Evolutionary conservation across 1,139 yeast genomes (phyloP).

Genomic region (Nakaseomyces delphensis): DNA sequence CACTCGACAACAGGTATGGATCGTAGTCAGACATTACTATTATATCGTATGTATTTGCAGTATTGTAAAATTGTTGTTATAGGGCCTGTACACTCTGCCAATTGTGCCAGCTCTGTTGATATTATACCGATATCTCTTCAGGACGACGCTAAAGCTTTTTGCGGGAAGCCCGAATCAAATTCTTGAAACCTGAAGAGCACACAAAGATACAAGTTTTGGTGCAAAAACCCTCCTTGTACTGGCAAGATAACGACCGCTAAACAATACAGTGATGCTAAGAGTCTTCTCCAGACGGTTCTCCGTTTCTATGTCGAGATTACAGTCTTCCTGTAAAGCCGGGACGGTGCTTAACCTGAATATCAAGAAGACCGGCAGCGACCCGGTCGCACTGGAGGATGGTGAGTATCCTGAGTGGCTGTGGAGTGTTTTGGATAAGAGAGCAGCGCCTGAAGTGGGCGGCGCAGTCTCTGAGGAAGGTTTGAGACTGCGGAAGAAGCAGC

Average conservation of each 20-base stretch:
- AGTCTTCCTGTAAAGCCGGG: slow-evolving; percentile 58
- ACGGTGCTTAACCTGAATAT: slow-evolving; percentile 71
- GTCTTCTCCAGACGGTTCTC: background rate
- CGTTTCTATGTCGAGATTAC: background rate
- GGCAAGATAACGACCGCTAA: too few relatives aligned
- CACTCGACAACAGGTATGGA: slow-evolving; percentile 1
- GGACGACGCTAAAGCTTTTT: too few relatives aligned
- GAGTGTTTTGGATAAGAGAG: slow-evolving; percentile 57
- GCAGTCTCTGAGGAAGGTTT: slow-evolving; percentile 47
- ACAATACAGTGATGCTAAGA: background rate
- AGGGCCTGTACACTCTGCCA: too few relatives aligned
- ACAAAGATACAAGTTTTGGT: background rate
- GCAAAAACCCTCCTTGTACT: too few relatives aligned
- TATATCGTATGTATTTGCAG: too few relatives aligned
- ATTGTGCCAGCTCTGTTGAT: too few relatives aligned
- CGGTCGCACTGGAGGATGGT: slow-evolving; percentile 78
- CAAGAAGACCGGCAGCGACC: slow-evolving; percentile 72
- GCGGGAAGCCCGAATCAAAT: too few relatives aligned
- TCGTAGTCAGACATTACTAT: background rate
- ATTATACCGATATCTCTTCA: too few relatives aligned
- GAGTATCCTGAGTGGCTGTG: slow-evolving; percentile 96
- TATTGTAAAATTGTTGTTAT: background rate
- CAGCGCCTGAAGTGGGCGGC: slow-evolving; percentile 5
- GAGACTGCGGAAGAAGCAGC: slow-evolving; percentile 57
- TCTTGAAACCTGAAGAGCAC: too few relatives aligned